These are phyloP conservation scores for Oryza meridionalis DNA, from an alignment of 176 grass and related monocot species.

Conservation along the genomic window DNA sequence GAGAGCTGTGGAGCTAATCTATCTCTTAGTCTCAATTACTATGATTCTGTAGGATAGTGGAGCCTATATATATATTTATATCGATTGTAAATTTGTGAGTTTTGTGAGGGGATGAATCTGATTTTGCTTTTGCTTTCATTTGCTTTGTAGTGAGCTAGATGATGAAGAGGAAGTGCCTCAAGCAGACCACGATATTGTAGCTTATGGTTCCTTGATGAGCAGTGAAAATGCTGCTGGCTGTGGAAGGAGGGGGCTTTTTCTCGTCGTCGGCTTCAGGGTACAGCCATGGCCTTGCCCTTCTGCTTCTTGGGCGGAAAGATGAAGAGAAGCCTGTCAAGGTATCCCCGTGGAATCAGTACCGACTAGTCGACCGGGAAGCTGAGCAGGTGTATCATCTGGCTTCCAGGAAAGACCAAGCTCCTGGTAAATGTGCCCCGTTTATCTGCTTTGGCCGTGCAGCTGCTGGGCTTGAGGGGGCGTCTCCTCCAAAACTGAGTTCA, in stretches of 20 bases:
- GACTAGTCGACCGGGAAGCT: constrained; percentile 62
- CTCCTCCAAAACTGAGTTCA: constrained; percentile 48
- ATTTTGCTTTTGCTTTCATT: constrained; percentile 15
- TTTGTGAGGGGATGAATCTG: neutral
- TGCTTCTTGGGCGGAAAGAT: constrained; percentile 78
- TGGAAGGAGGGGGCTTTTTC: constrained; percentile 99
- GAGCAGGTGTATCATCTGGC: constrained; percentile 59
- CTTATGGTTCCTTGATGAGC: constrained; percentile 69
- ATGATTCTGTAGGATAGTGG: neutral
- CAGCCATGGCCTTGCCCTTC: constrained; percentile 84
- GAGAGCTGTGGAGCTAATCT: neutral
- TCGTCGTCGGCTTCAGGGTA: constrained; percentile 98
- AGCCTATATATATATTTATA: neutral
- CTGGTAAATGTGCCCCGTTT: constrained; percentile 67
- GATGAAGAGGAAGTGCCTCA: constrained; percentile 27
- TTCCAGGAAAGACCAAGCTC: constrained; percentile 58
- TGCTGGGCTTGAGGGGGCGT: constrained; percentile 53
- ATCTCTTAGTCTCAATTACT: neutral
- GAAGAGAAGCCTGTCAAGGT: constrained; percentile 81
- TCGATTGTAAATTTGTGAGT: neutral
- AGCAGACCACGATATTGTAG: constrained; percentile 40
- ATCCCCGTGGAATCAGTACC: constrained; percentile 77
- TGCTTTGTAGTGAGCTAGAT: constrained; percentile 14
- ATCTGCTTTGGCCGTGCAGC: constrained; percentile 73
- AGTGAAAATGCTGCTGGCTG: constrained; percentile 93